Base-by-base conservation (phyloP, 352 stramenopile genomes). In the Pythium rishiriense region DNA sequence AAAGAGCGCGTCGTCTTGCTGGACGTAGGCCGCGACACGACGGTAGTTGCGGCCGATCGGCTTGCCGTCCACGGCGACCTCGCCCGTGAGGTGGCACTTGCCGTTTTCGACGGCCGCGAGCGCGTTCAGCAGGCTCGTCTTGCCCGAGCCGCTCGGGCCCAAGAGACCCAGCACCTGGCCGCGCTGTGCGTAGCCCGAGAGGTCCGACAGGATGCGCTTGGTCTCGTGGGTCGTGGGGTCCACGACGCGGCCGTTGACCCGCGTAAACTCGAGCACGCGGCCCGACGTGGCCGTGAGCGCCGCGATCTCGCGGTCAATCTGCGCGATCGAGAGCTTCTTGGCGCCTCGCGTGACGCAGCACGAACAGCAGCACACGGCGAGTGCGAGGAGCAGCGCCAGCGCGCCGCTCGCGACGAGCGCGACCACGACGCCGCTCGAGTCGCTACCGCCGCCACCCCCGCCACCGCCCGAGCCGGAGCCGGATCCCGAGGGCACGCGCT, bases 1-100 rank as follows among this genome's bases (percentile, higher is more conserved):
- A 42, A 88, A 93, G 10, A 97, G 75, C 26, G 77, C 76, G 62
- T 96, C 88, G 53, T 97, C 86, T 58, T 97, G 90, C 64, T 94
- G 78, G 46, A 97, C 88, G 64, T 96, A 97, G 4, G 88, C 88
- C 17, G 89, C 82, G 62, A 94, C 77, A 14, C 81, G 71, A 25
- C 84, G 81, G 64, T 93, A 95, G 48, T 79, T 65, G 54, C 81
- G 76, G 19, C 80, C 62, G 39, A 90, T 67, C 24, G 66, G 72
- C 33, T 81, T 68, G 21, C 77, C 74, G 67, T 96, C 85, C 5
- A 97, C 67, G 22, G 71, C 61, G 10, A 97, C 65, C 24, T 83
- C 70, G 21, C 87, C 87, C 33, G 76, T 75, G 47, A 84, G 74
- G 21, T 71, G 63, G 17, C 70, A 79, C 24, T 61, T 69, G 19